phyloP scores from a whole-genome alignment of 2,329 filamentous ascomycete species.

The Cadophora gregata region DNA sequence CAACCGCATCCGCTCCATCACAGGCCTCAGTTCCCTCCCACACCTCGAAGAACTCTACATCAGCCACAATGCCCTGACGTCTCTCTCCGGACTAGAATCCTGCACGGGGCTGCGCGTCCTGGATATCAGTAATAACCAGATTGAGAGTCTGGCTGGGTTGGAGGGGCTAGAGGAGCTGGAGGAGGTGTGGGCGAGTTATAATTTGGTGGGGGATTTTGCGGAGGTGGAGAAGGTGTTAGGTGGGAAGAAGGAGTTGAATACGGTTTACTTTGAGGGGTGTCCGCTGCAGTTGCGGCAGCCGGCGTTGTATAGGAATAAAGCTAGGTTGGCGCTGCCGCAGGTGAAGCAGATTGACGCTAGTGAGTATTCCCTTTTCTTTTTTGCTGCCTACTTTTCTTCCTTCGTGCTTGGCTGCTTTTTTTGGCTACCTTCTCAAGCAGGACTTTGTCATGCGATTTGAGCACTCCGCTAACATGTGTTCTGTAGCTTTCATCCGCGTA shows the following conservation, averaged over 20 bases:
- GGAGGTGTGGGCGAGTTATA: conserved; percentile 95
- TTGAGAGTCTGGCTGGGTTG: conserved; percentile 76
- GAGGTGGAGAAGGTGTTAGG: conserved; percentile 81
- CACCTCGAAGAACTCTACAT: conserved; percentile 93
- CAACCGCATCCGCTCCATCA: conserved; percentile 83
- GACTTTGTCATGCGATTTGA: background rate
- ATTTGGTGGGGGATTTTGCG: conserved; percentile 77
- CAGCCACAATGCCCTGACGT: conserved; percentile 88
- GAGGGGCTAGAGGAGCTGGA: conserved; percentile 73
- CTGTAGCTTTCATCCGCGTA: conserved; percentile 43
- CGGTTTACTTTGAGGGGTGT: conserved; percentile 97
- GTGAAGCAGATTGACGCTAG: conserved; percentile 95
- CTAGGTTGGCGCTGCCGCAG: conserved; percentile 84
- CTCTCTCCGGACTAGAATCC: conserved; percentile 73
- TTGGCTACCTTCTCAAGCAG: too few species aligned
- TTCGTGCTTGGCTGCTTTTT: too few species aligned
- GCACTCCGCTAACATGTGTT: background rate
- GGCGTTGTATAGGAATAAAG: conserved; percentile 93
- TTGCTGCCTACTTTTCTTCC: background rate
- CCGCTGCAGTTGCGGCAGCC: conserved; percentile 80
- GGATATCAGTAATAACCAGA: conserved; percentile 88
- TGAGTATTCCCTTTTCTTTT: conserved; percentile 58
- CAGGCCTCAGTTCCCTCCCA: conserved; percentile 74
- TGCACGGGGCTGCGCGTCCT: conserved; percentile 73
- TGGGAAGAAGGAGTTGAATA: conserved; percentile 81